Conservation (phyloP, 805 yeast species). For the Lipomyces mesembrius region DNA sequence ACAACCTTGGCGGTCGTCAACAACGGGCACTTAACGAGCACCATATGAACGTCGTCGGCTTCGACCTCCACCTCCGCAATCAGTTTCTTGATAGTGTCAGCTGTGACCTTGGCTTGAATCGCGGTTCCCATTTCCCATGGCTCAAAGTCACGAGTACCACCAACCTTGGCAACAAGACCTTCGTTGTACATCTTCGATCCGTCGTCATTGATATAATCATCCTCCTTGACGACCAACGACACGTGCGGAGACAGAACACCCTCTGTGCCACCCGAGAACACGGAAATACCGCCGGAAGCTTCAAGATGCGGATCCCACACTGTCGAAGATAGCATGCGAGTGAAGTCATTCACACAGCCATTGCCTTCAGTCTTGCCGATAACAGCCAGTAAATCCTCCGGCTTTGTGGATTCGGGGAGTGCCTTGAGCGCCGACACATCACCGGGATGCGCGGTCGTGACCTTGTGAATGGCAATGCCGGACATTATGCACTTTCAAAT, state of each 20-base stretch:
- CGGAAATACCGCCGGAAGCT: conserved; percentile 30
- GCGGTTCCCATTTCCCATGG: conserved; percentile 39
- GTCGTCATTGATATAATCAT: conserved; percentile 23
- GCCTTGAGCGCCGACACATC: conserved; percentile 28
- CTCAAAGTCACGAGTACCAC: conserved; percentile 36
- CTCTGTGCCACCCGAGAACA: conserved; percentile 38
- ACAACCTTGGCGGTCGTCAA: conserved; percentile 37
- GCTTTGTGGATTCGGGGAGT: conserved; percentile 25
- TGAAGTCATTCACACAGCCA: conserved; percentile 37
- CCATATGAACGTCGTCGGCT: conserved; percentile 36
- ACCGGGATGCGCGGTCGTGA: conserved; percentile 35
- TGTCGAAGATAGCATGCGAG: conserved; percentile 37
- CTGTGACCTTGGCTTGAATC: conserved; percentile 31
- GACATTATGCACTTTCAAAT: conserved; percentile 21
- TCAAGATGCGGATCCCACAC: conserved; percentile 37
- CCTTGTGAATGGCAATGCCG: conserved; percentile 33
- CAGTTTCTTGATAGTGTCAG: conserved; percentile 27
- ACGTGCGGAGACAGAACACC: conserved; percentile 37
- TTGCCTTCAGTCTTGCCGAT: conserved; percentile 37
- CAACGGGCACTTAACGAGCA: conserved; percentile 37
- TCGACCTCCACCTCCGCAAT: conserved; percentile 32
- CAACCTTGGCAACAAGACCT: conserved; percentile 36
- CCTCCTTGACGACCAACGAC: conserved; percentile 31
- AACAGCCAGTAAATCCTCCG: conserved; percentile 33
- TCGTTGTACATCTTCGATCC: conserved; percentile 29